These are phyloP conservation scores for Heliosperma pusillum DNA, from an alignment of 148 eudicot genomes.

Conservation along the genomic window DNA sequence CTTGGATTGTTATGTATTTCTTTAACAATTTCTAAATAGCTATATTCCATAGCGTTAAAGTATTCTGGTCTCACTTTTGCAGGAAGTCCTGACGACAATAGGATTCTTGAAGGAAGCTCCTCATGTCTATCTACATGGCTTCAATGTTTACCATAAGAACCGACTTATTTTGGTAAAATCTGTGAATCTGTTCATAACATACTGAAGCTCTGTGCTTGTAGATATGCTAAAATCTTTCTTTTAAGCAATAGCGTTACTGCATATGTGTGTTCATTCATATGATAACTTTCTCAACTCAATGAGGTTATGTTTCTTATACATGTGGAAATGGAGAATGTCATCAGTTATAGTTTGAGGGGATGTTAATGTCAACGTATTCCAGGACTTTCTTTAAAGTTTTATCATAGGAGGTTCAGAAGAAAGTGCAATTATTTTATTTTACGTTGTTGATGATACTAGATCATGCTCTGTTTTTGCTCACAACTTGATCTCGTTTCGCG, in stretches of 20 bases:
- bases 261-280: background rate
- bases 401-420: background rate
- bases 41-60: background rate
- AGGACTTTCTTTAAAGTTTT: background rate
- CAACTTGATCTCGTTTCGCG: background rate
- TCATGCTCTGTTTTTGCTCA: background rate
- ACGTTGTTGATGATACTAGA: background rate
- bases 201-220: background rate
- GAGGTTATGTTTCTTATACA: background rate
- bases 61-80: conserved; percentile 19
- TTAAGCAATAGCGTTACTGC: background rate
- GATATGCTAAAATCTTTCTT: background rate
- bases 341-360: background rate
- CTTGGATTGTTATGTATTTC: background rate
- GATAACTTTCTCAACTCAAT: background rate
- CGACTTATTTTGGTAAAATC: conserved; percentile 62
- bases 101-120: conserved; percentile 91
- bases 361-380: background rate
- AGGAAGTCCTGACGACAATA: conserved; percentile 70
- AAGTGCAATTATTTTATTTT: background rate
- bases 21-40: background rate
- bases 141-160: conserved; percentile 83
- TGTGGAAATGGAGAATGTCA: background rate
- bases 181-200: background rate
- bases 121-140: conserved; percentile 66